Evolutionary conservation across 2,329 filamentous ascomycete genomes (phyloP), one percentile per base, ranked within the genome.

Genomic region (Phaeosphaeria sp.): DNA sequence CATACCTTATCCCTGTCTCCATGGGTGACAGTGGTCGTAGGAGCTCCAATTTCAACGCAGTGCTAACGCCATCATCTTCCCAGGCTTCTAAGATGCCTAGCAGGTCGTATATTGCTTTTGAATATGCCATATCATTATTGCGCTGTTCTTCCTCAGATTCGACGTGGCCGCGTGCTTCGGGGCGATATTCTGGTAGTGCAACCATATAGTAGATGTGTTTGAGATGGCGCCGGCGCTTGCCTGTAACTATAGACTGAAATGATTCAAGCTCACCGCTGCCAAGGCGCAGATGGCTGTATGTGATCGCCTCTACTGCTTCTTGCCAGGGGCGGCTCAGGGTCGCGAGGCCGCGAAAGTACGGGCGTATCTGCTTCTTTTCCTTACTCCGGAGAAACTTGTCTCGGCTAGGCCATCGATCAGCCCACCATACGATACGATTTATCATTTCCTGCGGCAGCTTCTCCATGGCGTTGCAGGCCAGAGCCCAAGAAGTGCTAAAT

Each of bases 391-490:
- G n/a, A n/a, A n/a, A n/a, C n/a, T n/a, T n/a, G n/a, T n/a, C n/a
- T n/a, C n/a, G n/a, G n/a, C n/a, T n/a, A n/a, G n/a, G n/a, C 30
- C 41, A 56, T 13, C 54, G 50, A 30, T 52, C 50, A 46, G 47
- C 22, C 17, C 33, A 43, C 27, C 6, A 62, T 43, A 55, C 50
- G 25, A 63, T 62, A 4, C 48, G 55, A 23, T 62, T 57, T 18
- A 60, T 52, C 42, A 67, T 36, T 30, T 65, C 62, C 18, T 62
- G 64, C 48, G 64, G 62, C 7, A 67, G 44, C n/a, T 25, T 50
- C 15, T 62, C 53, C 63, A 66, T 64, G 21, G 21, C 11, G 30
- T 36, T 36, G 30, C 30, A 36, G 30, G 13, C 30, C 30, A 15
- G 30, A 13, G 9, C 13, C 6, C 7, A 11, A 5, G 6, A 30